Percentiles rank a stretch among this genome's conserved stretches.
Conservation (phyloP, 2,329 filamentous ascomycete genomes). For the Berkeleyomyces rouxiae region DNA sequence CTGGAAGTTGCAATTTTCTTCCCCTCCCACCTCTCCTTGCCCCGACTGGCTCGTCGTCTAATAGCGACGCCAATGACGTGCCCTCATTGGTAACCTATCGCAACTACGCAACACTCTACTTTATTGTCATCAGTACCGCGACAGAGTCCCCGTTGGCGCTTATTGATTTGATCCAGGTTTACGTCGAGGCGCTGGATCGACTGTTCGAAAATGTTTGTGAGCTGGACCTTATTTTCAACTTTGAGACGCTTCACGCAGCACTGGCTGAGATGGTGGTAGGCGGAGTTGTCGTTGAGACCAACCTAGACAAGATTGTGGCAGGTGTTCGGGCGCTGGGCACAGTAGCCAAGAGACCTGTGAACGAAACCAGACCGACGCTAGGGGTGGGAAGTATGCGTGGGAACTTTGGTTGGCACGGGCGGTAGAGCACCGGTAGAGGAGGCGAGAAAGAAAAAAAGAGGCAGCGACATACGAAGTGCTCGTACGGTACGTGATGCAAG, state of each 20-base stretch:
- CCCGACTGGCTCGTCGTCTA: slow-evolving; percentile 44
- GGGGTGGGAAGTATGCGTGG: slow-evolving; percentile 37
- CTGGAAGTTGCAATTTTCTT: slow-evolving; percentile 94
- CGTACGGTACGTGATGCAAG: neutral
- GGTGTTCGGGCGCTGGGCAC: slow-evolving; percentile 65
- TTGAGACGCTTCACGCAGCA: slow-evolving; percentile 85
- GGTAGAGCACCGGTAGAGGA: slow-evolving; percentile 17
- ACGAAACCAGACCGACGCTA: slow-evolving; percentile 42
- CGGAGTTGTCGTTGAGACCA: slow-evolving; percentile 86
- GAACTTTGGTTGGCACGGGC: slow-evolving; percentile 38
- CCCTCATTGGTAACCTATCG: slow-evolving; percentile 95
- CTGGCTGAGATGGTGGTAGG: slow-evolving; percentile 90
- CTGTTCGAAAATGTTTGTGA: slow-evolving; percentile 98
- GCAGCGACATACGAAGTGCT: neutral
- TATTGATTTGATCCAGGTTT: slow-evolving; percentile 94
- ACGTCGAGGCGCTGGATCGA: slow-evolving; percentile 85
- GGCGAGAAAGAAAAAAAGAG: neutral
- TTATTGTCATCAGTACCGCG: slow-evolving; percentile 92
- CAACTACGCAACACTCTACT: slow-evolving; percentile 94
- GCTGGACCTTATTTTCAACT: slow-evolving; percentile 96
- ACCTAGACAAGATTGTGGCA: slow-evolving; percentile 70
- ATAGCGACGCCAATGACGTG: slow-evolving; percentile 58
- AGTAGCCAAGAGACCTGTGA: slow-evolving; percentile 63
- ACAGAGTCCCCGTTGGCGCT: slow-evolving; percentile 91
- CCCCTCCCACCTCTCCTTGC: slow-evolving; percentile 55